Evolutionary conservation across 2,329 filamentous ascomycete genomes (phyloP), one percentile per base, ranked within the genome.

Genomic region (Trichophyton mentagrophytes): DNA sequence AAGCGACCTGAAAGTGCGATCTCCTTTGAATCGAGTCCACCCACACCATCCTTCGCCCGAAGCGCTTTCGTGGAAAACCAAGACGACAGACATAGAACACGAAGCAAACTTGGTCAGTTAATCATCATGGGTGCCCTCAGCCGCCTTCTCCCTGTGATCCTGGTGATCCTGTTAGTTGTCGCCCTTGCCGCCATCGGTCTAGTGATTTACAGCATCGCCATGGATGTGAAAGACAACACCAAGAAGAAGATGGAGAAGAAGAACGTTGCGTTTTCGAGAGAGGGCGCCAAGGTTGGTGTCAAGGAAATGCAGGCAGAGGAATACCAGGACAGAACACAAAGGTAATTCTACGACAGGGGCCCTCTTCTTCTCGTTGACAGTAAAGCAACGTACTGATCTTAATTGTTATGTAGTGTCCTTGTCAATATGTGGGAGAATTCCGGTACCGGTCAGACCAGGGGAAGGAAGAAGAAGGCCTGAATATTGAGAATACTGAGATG

Each of bases 241-340:
- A 77, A 77, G 51, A 77, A 80, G 68, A 82, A 82, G 65, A 81
- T 86, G 79, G 82, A 85, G 72, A 82, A 82, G 75, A 83, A 83
- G 70, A 79, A 86, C 65, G 77, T 86, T 42, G 72, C 76, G 9
- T 80, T 85, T 68, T 79, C 79, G 1, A 82, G 80, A 67, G 82
- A 85, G 51, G 84, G 83, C 22, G 78, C 83, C 65, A 80, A 80
- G 64, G 82, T 86, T 7, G 80, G 80, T 1, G 79, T 85, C 51
- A 83, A 81, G 71, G 79, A 85, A 66, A 66, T 82, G 9, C 74
- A 73, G 27, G 75, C 78, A 3, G 83, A 86, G 73, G 77, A 81
- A 38, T 82, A 84, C 66, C 78, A 79, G 65, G 83, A 85, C 68
- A 78, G 73, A 69, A 83, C 81, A 55, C 83, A 86, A 72, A 80